phyloP scores from a whole-genome alignment of 2,329 filamentous ascomycete species.

The Hymenoscyphus salicellus region DNA sequence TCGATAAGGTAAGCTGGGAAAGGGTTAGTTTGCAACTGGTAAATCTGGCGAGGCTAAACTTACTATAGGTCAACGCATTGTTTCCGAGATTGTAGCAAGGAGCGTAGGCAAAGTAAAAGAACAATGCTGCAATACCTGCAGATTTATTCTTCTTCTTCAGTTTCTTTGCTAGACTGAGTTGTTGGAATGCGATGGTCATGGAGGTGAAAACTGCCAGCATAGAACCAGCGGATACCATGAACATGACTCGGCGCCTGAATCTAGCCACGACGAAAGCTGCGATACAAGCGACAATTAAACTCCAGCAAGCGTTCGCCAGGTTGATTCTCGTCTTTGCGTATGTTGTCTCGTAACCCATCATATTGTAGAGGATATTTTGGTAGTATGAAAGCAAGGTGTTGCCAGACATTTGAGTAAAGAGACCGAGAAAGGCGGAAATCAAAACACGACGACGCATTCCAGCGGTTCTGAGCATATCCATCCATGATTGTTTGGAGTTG shows the following conservation, averaged over 20 bases:
- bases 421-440: slow-evolving; percentile 48
- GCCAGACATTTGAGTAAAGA: slow-evolving; percentile 54
- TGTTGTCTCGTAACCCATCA: slow-evolving; percentile 44
- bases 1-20: slow-evolving; percentile 51
- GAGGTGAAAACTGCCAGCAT: slow-evolving; percentile 53
- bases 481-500: slow-evolving; percentile 50
- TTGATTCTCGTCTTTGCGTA: slow-evolving; percentile 47
- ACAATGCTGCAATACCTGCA: slow-evolving; percentile 40
- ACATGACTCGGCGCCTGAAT: slow-evolving; percentile 48
- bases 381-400: slow-evolving; percentile 47
- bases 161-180: slow-evolving; percentile 37
- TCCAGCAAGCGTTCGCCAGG: slow-evolving; percentile 46
- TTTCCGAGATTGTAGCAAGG: slow-evolving; percentile 62
- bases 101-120: slow-evolving; percentile 60
- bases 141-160: slow-evolving; percentile 27
- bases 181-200: slow-evolving; percentile 51
- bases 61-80: slow-evolving; percentile 62
- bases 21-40: background rate
- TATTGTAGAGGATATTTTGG: slow-evolving; percentile 45
- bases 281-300: slow-evolving; percentile 41
- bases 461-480: slow-evolving; percentile 47
- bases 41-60: slow-evolving; percentile 26
- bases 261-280: slow-evolving; percentile 43
- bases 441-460: slow-evolving; percentile 50
- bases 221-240: slow-evolving; percentile 51